These are phyloP conservation scores for Blastomyces silverae DNA, from an alignment of 2,329 filamentous ascomycete species.

Conservation along the genomic window DNA sequence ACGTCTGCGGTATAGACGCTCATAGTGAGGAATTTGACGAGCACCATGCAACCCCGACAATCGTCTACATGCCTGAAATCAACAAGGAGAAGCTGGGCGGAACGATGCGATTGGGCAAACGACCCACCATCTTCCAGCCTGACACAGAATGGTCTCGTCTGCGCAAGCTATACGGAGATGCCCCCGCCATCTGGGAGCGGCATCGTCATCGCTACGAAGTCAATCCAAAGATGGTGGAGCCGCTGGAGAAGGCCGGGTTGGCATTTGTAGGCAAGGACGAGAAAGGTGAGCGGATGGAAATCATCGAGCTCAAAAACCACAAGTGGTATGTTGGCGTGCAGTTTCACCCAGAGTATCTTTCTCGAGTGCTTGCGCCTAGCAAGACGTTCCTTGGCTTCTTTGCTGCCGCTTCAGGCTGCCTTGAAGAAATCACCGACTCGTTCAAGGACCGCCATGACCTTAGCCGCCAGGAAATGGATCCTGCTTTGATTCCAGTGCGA, in stretches of 20 bases:
- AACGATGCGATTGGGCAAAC: slow-evolving; percentile 77
- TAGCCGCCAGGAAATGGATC: slow-evolving; percentile 17
- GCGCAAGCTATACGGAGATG: slow-evolving; percentile 63
- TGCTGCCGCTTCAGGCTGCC: slow-evolving; percentile 64
- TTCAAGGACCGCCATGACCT: slow-evolving; percentile 24
- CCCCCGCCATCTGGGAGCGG: slow-evolving; percentile 56
- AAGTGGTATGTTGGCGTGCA: slow-evolving; percentile 81
- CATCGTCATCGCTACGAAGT: slow-evolving; percentile 90
- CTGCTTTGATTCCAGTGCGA: slow-evolving; percentile 3
- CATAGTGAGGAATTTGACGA: slow-evolving; percentile 52
- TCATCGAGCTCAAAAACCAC: slow-evolving; percentile 74
- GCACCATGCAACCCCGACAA: slow-evolving; percentile 57
- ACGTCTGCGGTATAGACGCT: slow-evolving; percentile 60
- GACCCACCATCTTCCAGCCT: slow-evolving; percentile 66
- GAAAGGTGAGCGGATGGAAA: slow-evolving; percentile 71
- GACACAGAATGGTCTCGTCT: slow-evolving; percentile 72
- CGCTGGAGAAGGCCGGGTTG: slow-evolving; percentile 62
- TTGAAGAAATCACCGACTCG: slow-evolving; percentile 43
- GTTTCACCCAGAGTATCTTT: slow-evolving; percentile 82
- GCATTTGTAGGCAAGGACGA: slow-evolving; percentile 74
- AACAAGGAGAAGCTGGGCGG: slow-evolving; percentile 70
- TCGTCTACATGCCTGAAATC: slow-evolving; percentile 91
- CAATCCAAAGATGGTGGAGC: slow-evolving; percentile 68
- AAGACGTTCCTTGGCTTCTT: slow-evolving; percentile 78
- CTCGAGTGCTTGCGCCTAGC: slow-evolving; percentile 64